These are phyloP conservation scores for Zalaria obscura DNA, from an alignment of 2,329 filamentous ascomycete genomes.

Conservation along the genomic window DNA sequence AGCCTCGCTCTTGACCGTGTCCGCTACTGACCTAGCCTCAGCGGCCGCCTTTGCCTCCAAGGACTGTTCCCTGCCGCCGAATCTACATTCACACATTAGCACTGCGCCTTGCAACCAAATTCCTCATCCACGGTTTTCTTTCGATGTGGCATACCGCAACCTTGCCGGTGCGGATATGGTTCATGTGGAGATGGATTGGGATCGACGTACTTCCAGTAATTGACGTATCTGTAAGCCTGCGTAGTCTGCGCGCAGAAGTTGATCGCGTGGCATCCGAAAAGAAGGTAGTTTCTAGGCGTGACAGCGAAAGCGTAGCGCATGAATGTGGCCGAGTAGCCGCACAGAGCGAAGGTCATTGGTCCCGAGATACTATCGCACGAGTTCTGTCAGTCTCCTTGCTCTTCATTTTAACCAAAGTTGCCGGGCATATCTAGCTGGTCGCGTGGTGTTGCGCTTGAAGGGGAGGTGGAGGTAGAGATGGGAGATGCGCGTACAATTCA, in stretches of 20 bases:
- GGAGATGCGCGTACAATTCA: slow-evolving; percentile 29
- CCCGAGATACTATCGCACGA: slow-evolving; percentile 43
- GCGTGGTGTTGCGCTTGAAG: neutral
- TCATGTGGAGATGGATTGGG: neutral
- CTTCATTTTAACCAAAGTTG: neutral
- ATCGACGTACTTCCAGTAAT: slow-evolving; percentile 38
- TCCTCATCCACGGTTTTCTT: neutral
- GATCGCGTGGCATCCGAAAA: slow-evolving; percentile 53
- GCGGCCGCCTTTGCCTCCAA: slow-evolving; percentile 22
- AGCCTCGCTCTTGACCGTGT: slow-evolving; percentile 10
- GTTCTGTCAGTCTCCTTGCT: slow-evolving; percentile 2
- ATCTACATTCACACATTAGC: slow-evolving; percentile 8
- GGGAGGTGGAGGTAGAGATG: neutral
- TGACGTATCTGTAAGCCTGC: slow-evolving; percentile 48
- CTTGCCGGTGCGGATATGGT: neutral
- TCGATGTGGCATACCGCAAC: neutral
- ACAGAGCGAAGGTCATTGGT: slow-evolving; percentile 46
- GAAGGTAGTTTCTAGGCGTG: slow-evolving; percentile 49
- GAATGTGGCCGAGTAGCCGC: slow-evolving; percentile 48
- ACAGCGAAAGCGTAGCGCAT: slow-evolving; percentile 55
- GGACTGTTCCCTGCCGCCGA: slow-evolving; percentile 30
- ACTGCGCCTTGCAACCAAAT: slow-evolving; percentile 1
- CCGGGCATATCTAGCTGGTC: neutral
- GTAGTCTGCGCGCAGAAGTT: slow-evolving; percentile 48
- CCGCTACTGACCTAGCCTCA: slow-evolving; percentile 8